phyloP scores from a whole-genome alignment of 2,329 filamentous ascomycete species.

The Colletotrichum chrysophilum region DNA sequence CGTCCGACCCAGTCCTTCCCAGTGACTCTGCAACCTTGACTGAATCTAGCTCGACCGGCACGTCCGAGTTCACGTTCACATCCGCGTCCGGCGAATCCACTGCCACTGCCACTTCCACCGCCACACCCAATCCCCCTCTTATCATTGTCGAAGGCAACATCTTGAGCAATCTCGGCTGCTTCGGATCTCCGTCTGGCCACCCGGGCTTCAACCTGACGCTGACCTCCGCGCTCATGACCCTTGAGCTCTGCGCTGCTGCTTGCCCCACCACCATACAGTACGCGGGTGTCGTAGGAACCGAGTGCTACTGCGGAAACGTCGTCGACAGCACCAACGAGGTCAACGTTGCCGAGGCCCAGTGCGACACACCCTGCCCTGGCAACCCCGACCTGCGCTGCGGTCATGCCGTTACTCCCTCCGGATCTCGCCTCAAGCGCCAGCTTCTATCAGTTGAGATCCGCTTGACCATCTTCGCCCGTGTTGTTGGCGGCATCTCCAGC shows the following conservation, averaged over 20 bases:
- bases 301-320: slow-evolving; percentile 25
- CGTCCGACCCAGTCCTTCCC: background rate
- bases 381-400: slow-evolving; percentile 46
- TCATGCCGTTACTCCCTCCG: slow-evolving; percentile 29
- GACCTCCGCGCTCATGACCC: slow-evolving; percentile 22
- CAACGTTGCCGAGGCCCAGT: slow-evolving; percentile 24
- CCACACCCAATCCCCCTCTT: background rate
- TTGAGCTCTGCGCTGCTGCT: slow-evolving; percentile 26
- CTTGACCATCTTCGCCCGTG: background rate
- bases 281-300: background rate
- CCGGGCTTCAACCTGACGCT: slow-evolving; percentile 24
- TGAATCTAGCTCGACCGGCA: background rate
- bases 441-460: background rate
- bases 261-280: slow-evolving; percentile 23
- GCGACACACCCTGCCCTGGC: slow-evolving; percentile 45
- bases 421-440: background rate
- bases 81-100: background rate
- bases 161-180: slow-evolving; percentile 31
- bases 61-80: background rate
- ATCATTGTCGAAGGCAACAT: background rate
- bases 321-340: background rate
- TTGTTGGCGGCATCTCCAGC: background rate
- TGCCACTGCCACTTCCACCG: background rate
- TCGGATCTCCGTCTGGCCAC: slow-evolving; percentile 29
- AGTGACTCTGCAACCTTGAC: background rate